phyloP scores from a whole-genome alignment of 345 rosid genomes.

The Euphorbia lathyris region DNA sequence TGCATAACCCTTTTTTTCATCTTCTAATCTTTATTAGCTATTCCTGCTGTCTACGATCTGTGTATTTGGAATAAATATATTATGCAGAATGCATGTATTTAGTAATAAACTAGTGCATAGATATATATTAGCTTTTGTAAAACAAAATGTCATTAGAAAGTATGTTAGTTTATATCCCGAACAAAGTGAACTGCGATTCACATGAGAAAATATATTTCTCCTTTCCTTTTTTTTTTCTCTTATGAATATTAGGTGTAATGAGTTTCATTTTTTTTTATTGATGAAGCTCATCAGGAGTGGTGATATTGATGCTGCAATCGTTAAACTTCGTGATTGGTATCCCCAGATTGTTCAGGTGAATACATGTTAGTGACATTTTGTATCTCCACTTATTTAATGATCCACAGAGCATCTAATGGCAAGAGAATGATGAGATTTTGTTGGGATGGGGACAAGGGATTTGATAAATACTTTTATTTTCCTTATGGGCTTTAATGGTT shows the following conservation, averaged over 20 bases:
- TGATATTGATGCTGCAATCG: constrained; percentile 66
- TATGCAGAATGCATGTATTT: neutral
- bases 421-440: neutral
- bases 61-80: neutral
- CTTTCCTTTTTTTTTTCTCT: neutral
- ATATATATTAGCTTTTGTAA: no score
- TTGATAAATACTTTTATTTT: neutral
- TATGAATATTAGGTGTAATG: constrained; percentile 12
- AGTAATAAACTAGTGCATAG: neutral
- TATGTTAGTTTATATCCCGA: no score
- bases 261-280: constrained; percentile 16
- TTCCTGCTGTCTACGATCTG: neutral
- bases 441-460: neutral
- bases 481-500: neutral
- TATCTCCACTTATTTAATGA: neutral
- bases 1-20: neutral
- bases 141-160: no score
- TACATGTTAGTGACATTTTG: neutral
- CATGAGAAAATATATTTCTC: neutral
- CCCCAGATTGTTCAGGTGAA: constrained; percentile 84
- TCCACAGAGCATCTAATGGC: neutral
- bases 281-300: constrained; percentile 81
- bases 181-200: neutral
- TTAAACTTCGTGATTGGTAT: constrained; percentile 66
- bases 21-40: neutral